These are phyloP conservation scores for Pestalotiopsis sp. DNA, from an alignment of 2,329 filamentous ascomycete species.

Conservation along the genomic window DNA sequence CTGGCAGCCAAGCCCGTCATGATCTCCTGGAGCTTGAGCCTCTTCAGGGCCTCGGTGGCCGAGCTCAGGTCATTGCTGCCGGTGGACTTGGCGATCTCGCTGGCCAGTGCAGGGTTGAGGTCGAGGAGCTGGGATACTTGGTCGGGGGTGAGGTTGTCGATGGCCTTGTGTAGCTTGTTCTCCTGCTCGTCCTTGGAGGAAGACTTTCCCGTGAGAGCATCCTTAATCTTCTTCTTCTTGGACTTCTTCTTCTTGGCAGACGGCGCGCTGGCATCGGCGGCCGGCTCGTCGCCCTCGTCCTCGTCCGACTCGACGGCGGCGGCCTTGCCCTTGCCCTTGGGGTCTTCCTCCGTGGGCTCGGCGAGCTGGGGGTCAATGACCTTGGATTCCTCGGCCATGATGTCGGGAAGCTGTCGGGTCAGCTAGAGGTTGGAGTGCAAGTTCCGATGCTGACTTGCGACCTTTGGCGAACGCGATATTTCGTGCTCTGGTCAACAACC, in stretches of 20 bases:
- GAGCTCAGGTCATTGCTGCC: constrained; percentile 33
- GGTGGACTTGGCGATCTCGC: constrained; percentile 50
- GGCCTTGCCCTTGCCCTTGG: constrained; percentile 44
- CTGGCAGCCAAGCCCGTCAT: constrained; percentile 75
- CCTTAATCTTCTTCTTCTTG: constrained; percentile 64
- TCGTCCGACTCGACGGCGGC: constrained; percentile 47
- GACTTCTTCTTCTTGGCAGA: constrained; percentile 69
- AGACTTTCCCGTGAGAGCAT: constrained; percentile 40
- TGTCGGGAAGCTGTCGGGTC: constrained; percentile 9
- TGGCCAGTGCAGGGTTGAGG: constrained; percentile 73
- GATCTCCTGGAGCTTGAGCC: constrained; percentile 70
- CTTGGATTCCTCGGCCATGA: constrained; percentile 63
- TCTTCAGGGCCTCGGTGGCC: constrained; percentile 58
- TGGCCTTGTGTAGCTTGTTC: constrained; percentile 42
- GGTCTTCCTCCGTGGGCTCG: constrained; percentile 45
- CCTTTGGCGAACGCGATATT: background rate
- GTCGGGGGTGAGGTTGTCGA: constrained; percentile 55
- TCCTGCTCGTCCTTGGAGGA: constrained; percentile 41
- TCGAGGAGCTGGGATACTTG: constrained; percentile 68
- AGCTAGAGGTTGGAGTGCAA: background rate
- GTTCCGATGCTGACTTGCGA: background rate
- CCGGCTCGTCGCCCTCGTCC: constrained; percentile 24
- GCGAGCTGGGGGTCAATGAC: constrained; percentile 50
- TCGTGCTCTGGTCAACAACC: background rate
- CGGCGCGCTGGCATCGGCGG: constrained; percentile 27